Conservation (phyloP, 1,284 basidiomycete species). For the Sanghuangporus sanghuang region DNA sequence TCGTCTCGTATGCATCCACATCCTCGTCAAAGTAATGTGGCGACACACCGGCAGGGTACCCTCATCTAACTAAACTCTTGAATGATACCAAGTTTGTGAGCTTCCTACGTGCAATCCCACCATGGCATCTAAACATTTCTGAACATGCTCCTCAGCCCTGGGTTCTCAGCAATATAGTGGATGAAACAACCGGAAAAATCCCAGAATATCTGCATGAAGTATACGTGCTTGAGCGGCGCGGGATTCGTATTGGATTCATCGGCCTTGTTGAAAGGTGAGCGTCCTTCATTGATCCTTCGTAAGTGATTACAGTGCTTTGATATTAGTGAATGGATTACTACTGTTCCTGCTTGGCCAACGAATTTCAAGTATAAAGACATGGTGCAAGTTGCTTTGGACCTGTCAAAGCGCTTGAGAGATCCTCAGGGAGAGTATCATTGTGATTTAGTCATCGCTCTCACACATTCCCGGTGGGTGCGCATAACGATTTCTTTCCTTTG, state of each 20-base stretch:
- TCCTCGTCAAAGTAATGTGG: background rate
- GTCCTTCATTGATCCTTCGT: too few relatives aligned
- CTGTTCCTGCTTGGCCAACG: constrained; percentile 77
- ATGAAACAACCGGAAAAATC: constrained; percentile 51
- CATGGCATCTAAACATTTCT: constrained; percentile 14
- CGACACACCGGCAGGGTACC: constrained; percentile 52
- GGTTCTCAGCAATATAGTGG: constrained; percentile 74
- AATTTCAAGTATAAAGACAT: constrained; percentile 69
- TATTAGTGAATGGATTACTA: constrained; percentile 77
- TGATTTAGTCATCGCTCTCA: constrained; percentile 78
- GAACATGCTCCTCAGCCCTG: constrained; percentile 47
- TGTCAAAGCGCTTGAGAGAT: constrained; percentile 71
- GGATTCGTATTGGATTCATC: constrained; percentile 71
- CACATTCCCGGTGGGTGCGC: constrained; percentile 57
- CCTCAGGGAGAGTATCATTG: constrained; percentile 63
- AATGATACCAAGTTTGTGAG: constrained; percentile 64
- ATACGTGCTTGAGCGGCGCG: constrained; percentile 58
- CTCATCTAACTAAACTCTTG: constrained; percentile 73
- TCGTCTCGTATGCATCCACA: background rate
- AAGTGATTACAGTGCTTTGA: background rate
- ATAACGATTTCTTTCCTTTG: constrained; percentile 30
- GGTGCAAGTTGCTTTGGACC: constrained; percentile 54
- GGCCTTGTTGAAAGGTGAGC: constrained; percentile 79
- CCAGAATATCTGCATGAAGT: constrained; percentile 58
- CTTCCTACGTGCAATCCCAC: constrained; percentile 22